These are phyloP conservation scores for Coniferiporia sulphurascens DNA, from an alignment of 1,284 basidiomycete species.

Conservation along the genomic window DNA sequence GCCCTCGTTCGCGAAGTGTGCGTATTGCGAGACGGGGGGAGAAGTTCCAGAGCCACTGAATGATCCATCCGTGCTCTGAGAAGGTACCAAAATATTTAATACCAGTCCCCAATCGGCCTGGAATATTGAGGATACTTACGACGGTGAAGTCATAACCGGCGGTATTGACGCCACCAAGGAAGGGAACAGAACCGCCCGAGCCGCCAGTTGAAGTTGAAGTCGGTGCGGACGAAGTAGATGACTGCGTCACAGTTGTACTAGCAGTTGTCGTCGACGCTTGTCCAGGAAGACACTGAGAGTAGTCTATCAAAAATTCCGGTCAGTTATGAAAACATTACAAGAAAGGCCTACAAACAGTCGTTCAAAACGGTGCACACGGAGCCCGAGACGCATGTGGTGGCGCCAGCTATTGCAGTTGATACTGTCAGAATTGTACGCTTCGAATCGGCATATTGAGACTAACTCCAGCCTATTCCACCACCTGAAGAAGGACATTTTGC, in stretches of 20 bases:
- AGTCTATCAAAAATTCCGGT: conserved; percentile 23
- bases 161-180: conserved; percentile 23
- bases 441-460: neutral
- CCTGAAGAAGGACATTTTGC: conserved; percentile 7
- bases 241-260: neutral
- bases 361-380: conserved; percentile 29
- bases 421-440: neutral
- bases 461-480: conserved; percentile 24
- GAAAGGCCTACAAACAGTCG: conserved; percentile 21
- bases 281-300: conserved; percentile 33
- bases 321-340: neutral
- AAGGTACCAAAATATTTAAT: neutral
- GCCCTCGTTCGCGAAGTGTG: conserved; percentile 21
- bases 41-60: conserved; percentile 20
- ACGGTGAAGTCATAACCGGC: conserved; percentile 25
- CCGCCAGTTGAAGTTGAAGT: conserved; percentile 20
- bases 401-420: conserved; percentile 21
- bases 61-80: conserved; percentile 21
- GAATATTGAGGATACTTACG: neutral
- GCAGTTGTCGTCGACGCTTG: conserved; percentile 20
- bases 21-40: conserved; percentile 18
- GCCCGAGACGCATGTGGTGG: conserved; percentile 29
- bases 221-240: conserved; percentile 17
- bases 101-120: neutral
- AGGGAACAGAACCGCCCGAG: conserved; percentile 2